phyloP scores from a whole-genome alignment of 1,284 basidiomycete genomes.

The Fomitopsis pinicola region DNA sequence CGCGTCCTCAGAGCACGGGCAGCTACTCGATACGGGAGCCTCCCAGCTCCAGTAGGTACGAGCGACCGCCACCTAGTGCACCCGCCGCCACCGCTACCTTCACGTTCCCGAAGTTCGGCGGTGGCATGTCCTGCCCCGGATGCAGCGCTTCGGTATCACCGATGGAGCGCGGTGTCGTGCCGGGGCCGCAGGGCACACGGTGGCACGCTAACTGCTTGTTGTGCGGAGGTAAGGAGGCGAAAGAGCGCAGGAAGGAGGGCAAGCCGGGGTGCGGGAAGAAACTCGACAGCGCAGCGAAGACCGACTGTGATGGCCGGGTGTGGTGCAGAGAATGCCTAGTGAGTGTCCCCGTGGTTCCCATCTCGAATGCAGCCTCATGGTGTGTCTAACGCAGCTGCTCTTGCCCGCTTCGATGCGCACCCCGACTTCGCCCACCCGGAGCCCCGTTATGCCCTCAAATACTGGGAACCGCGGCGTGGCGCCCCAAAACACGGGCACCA shows the following conservation, averaged over 20 bases:
- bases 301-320: conserved; percentile 60
- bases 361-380: neutral
- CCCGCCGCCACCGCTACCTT: conserved; percentile 36
- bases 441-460: conserved; percentile 40
- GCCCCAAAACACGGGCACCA: conserved; percentile 61
- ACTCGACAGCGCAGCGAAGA: conserved; percentile 78
- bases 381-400: conserved; percentile 43
- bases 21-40: conserved; percentile 23
- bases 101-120: conserved; percentile 57
- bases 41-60: conserved; percentile 39
- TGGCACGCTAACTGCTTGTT: conserved; percentile 77
- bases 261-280: conserved; percentile 77
- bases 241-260: conserved; percentile 39
- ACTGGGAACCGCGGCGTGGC: conserved; percentile 40
- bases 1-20: conserved; percentile 16
- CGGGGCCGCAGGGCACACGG: conserved; percentile 71
- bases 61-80: conserved; percentile 38
- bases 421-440: conserved; percentile 44
- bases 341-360: conserved; percentile 22
- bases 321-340: conserved; percentile 84
- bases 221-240: conserved; percentile 64
- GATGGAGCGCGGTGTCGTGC: conserved; percentile 80
- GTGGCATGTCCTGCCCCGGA: conserved; percentile 61
- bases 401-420: conserved; percentile 46
- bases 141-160: conserved; percentile 67